Conservation (phyloP, 2,329 filamentous ascomycete genomes). For the Alternaria angustiovoidea region DNA sequence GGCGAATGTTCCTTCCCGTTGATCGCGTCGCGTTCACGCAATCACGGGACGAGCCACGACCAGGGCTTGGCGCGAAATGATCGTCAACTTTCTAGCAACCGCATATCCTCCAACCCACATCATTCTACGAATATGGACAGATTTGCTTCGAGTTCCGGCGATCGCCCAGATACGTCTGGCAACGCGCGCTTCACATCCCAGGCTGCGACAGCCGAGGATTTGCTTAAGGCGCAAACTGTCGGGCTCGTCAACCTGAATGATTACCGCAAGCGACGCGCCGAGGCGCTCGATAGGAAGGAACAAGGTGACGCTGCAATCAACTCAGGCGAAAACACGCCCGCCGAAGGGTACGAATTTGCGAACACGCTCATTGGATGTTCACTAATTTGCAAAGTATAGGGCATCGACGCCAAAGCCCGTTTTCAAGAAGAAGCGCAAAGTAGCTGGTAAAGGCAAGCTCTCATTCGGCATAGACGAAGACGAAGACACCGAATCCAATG, state of each 20-base stretch:
- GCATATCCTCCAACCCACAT: background rate
- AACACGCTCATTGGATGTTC: background rate
- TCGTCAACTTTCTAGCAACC: no score
- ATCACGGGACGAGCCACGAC: conserved; percentile 28
- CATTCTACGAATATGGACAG: conserved; percentile 36
- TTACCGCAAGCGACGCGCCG: conserved; percentile 93
- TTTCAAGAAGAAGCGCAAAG: conserved; percentile 66
- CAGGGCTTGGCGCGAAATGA: no score
- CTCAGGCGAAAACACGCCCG: conserved; percentile 62
- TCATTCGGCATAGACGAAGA: conserved; percentile 77
- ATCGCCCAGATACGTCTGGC: conserved; percentile 39
- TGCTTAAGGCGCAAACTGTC: conserved; percentile 85
- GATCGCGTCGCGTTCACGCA: conserved; percentile 28
- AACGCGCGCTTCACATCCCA: conserved; percentile 75
- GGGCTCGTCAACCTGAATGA: conserved; percentile 91
- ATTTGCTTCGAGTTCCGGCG: conserved; percentile 30
- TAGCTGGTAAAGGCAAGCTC: conserved; percentile 66
- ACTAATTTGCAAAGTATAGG: conserved; percentile 67
- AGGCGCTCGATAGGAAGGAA: conserved; percentile 91
- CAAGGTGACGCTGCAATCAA: conserved; percentile 74
- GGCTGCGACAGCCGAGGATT: conserved; percentile 78
- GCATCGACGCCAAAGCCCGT: conserved; percentile 59
- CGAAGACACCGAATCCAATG: conserved; percentile 61
- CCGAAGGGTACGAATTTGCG: conserved; percentile 64
- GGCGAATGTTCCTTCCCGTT: conserved; percentile 10